Conservation (phyloP, 768 basidiomycete species). For the Mrakia frigida region DNA sequence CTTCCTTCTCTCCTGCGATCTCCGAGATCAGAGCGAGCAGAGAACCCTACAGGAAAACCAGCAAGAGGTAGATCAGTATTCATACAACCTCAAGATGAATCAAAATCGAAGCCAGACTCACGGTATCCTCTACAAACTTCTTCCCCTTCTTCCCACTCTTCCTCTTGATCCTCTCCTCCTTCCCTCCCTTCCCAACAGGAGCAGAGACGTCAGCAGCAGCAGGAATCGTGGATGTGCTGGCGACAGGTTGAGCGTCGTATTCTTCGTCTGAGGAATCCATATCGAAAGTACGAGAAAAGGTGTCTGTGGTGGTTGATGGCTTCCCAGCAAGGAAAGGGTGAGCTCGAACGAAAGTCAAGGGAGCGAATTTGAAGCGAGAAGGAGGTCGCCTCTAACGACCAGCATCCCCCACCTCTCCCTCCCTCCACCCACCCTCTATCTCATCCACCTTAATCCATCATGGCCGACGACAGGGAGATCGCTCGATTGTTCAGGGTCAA, state of each 20-base stretch:
- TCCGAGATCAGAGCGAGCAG: conserved; percentile 25
- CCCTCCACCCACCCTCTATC: background rate
- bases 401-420: background rate
- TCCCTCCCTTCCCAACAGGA: background rate
- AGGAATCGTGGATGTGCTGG: background rate
- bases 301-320: background rate
- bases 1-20: conserved; percentile 29
- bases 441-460: background rate
- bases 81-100: background rate
- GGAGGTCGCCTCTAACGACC: background rate
- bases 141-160: conserved; percentile 33
- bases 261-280: conserved; percentile 11
- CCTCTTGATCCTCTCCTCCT: conserved; percentile 8
- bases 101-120: background rate
- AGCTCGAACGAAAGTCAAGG: too few relatives aligned
- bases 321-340: background rate
- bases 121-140: conserved; percentile 31
- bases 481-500: conserved; percentile 81
- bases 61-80: background rate
- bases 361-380: background rate
- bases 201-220: background rate
- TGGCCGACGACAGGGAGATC: conserved; percentile 32
- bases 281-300: background rate
- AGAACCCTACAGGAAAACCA: conserved; percentile 10
- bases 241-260: conserved; percentile 7